A percentile compares a stretch with the other conserved stretches of the same genome.
These are phyloP conservation scores for Aspergillus bertholletiae DNA, from an alignment of 495 filamentous ascomycete genomes.

Conservation along the genomic window DNA sequence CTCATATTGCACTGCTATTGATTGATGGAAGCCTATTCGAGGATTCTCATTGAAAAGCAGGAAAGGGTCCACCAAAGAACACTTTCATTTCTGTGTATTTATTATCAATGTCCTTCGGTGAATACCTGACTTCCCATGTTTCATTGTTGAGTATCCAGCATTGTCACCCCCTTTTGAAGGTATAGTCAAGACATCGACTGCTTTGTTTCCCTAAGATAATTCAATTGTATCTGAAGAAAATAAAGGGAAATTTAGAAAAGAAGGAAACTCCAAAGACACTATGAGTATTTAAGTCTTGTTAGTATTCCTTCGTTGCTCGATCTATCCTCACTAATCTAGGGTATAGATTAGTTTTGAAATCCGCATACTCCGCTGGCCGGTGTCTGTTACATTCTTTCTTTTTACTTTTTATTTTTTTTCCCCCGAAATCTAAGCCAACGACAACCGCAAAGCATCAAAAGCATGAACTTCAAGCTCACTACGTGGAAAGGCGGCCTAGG, in stretches of 20 bases:
- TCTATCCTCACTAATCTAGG: neutral
- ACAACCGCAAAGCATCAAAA: constrained; percentile 1
- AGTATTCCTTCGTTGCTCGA: neutral
- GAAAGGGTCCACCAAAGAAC: neutral
- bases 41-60: neutral
- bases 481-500: neutral
- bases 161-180: neutral
- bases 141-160: neutral
- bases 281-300: constrained; percentile 13
- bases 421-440: neutral
- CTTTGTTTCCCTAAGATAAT: neutral
- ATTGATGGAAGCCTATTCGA: neutral
- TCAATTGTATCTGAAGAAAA: neutral
- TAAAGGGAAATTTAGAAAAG: neutral
- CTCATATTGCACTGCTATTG: neutral
- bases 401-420: too few species aligned
- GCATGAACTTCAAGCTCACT: constrained; percentile 8
- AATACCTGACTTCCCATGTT: neutral
- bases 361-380: constrained; percentile 15
- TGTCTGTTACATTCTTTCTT: neutral
- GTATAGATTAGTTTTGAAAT: neutral
- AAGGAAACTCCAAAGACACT: neutral
- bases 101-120: neutral
- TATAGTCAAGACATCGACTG: neutral
- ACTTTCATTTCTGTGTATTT: neutral